These are phyloP conservation scores for Euphorbia peplus DNA, from an alignment of 345 rosid genomes.

Conservation along the genomic window DNA sequence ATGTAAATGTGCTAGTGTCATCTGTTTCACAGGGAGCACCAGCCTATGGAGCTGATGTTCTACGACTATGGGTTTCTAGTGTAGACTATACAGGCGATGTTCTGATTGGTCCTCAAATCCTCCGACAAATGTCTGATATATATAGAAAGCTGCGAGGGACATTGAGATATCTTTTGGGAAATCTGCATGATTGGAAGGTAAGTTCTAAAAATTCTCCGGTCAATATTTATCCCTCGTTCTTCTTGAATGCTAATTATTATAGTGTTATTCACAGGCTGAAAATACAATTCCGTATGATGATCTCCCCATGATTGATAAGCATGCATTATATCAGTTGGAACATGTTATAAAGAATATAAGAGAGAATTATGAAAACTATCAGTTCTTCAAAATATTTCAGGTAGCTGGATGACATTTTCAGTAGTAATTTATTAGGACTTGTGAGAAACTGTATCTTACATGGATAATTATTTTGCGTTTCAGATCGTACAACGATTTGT, in stretches of 20 bases:
- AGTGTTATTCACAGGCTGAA: conserved; percentile 59
- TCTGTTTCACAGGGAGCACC: conserved; percentile 74
- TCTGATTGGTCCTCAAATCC: conserved; percentile 73
- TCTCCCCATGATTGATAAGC: conserved; percentile 84
- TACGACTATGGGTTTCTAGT: conserved; percentile 98
- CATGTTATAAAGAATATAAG: conserved; percentile 68
- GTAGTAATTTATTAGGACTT: background rate
- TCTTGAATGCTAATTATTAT: background rate
- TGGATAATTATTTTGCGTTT: conserved; percentile 21
- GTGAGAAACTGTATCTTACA: background rate
- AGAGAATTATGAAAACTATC: conserved; percentile 78
- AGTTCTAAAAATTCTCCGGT: conserved; percentile 14
- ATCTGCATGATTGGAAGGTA: conserved; percentile 97
- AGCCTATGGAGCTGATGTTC: conserved; percentile 90
- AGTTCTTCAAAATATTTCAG: conserved; percentile 91
- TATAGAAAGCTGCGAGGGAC: conserved; percentile 93
- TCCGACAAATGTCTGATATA: conserved; percentile 88
- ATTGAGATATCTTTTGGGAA: conserved; percentile 79
- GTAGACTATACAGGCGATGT: conserved; percentile 92
- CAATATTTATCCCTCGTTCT: background rate
- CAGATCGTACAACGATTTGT: conserved; percentile 86
- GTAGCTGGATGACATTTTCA: conserved; percentile 26
- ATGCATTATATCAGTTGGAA: conserved; percentile 85
- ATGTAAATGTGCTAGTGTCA: conserved; percentile 20
- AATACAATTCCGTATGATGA: conserved; percentile 66